A percentile compares a stretch with the other conserved stretches of the same genome.
Conservation (phyloP, 495 filamentous ascomycete genomes). For the Penicillium cataractarum region DNA sequence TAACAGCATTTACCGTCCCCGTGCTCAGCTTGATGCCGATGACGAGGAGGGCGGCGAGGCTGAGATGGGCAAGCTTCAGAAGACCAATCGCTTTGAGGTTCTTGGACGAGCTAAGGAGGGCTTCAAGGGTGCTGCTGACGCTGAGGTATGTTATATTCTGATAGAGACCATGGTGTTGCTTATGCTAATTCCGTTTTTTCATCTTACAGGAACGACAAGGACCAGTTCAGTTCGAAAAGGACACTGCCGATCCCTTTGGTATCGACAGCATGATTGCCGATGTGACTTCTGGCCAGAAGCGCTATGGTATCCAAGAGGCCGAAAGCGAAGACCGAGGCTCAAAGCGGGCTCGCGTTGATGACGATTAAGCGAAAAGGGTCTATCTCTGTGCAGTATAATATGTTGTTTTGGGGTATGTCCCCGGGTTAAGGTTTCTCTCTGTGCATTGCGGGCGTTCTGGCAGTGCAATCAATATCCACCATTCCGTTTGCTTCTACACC, state of each 20-base stretch:
- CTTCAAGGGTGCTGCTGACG: slow-evolving; percentile 85
- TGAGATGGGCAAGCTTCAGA: slow-evolving; percentile 86
- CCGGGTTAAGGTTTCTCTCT: slow-evolving; percentile 6
- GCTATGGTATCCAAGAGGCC: slow-evolving; percentile 82
- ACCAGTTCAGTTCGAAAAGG: slow-evolving; percentile 98
- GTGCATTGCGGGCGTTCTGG: slow-evolving; percentile 39
- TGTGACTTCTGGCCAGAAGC: slow-evolving; percentile 71
- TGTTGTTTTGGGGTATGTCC: slow-evolving; percentile 6
- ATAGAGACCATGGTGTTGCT: not conserved
- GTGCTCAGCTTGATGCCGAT: slow-evolving; percentile 66
- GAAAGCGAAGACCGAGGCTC: slow-evolving; percentile 60
- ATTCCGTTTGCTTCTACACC: slow-evolving; percentile 9
- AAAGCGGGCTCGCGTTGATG: slow-evolving; percentile 81
- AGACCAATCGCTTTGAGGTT: slow-evolving; percentile 81
- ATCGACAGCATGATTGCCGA: slow-evolving; percentile 91
- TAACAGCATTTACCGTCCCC: slow-evolving; percentile 89
- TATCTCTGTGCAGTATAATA: slow-evolving; percentile 14
- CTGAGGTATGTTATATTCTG: slow-evolving; percentile 64
- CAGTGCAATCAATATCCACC: slow-evolving; percentile 15
- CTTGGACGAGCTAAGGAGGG: slow-evolving; percentile 82
- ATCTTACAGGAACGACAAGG: slow-evolving; percentile 69
- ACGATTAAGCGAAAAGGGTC: slow-evolving; percentile 51
- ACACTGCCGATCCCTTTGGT: slow-evolving; percentile 83
- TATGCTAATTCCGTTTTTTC: slow-evolving; percentile 3
- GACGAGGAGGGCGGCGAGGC: slow-evolving; percentile 79